Percentiles rank a stretch among this genome's conserved stretches.
Evolutionary conservation across 2,329 filamentous ascomycete species (phyloP).

Genomic region (Trichophaea hybrida): DNA sequence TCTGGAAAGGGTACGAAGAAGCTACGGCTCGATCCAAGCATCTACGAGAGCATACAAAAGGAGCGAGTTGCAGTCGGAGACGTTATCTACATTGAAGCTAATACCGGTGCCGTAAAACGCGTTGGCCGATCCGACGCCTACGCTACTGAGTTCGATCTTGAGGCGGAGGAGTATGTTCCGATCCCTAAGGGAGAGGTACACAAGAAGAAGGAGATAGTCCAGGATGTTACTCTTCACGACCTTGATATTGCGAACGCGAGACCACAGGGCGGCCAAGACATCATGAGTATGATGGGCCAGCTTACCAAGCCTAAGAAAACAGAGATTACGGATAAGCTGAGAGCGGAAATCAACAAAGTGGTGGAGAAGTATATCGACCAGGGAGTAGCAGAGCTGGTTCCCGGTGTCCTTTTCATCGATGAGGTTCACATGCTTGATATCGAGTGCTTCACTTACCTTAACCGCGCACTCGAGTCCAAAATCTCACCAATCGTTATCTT

Average conservation of each 20-base stretch:
- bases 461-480: slow-evolving; percentile 86
- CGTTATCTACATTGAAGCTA: slow-evolving; percentile 98
- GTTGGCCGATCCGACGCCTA: slow-evolving; percentile 94
- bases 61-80: slow-evolving; percentile 92
- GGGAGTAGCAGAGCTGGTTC: slow-evolving; percentile 93
- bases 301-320: slow-evolving; percentile 99
- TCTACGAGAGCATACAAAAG: slow-evolving; percentile 98
- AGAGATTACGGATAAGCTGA: slow-evolving; percentile 94
- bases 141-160: slow-evolving; percentile 94
- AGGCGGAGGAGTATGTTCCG: slow-evolving; percentile 97
- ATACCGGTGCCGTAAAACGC: slow-evolving; percentile 94
- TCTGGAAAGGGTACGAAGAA: slow-evolving; percentile 96
- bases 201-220: slow-evolving; percentile 99
- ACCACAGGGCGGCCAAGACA: slow-evolving; percentile 80
- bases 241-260: slow-evolving; percentile 89
- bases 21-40: slow-evolving; percentile 86
- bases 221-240: slow-evolving; percentile 94
- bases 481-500: slow-evolving; percentile 96
- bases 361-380: slow-evolving; percentile 98
- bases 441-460: slow-evolving; percentile 97
- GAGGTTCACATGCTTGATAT: slow-evolving; percentile 99
- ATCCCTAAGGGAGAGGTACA: slow-evolving; percentile 98
- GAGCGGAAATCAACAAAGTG: slow-evolving; percentile 95
- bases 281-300: slow-evolving; percentile 99
- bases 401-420: slow-evolving; percentile 94